Conservation (phyloP, 202 grass and related monocot species). For the Hordeum pubiflorum region DNA sequence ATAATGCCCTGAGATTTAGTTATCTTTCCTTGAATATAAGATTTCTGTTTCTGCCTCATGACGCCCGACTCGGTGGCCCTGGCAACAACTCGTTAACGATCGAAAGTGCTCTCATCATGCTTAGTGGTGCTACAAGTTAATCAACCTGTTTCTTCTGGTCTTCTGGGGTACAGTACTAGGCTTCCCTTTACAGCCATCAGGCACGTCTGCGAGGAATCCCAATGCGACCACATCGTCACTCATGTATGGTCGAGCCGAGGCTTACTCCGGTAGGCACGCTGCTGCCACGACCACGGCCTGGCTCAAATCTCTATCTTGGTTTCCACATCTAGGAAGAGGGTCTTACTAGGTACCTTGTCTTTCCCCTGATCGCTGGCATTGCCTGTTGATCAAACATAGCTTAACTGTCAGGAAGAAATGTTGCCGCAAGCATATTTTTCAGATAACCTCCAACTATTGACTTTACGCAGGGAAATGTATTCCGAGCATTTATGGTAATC, state of each 20-base stretch:
- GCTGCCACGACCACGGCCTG: slow-evolving; percentile 25
- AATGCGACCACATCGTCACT: slow-evolving; percentile 56
- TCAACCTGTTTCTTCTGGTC: slow-evolving; percentile 26
- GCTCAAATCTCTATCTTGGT: slow-evolving; percentile 49
- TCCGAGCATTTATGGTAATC: no score
- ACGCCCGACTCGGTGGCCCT: slow-evolving; percentile 59
- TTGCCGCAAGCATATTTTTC: background rate
- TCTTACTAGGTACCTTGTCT: slow-evolving; percentile 48
- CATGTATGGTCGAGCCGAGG: slow-evolving; percentile 52
- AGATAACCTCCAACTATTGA: background rate
- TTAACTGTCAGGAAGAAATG: slow-evolving; percentile 2
- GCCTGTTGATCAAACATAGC: slow-evolving; percentile 34
- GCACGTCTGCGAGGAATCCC: slow-evolving; percentile 36
- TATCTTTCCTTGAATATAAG: slow-evolving; percentile 20
- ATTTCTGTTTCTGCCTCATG: slow-evolving; percentile 36
- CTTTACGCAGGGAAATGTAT: background rate
- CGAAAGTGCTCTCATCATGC: slow-evolving; percentile 21
- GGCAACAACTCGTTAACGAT: slow-evolving; percentile 40
- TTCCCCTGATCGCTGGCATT: slow-evolving; percentile 47
- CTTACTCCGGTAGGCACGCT: slow-evolving; percentile 56
- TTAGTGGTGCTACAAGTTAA: background rate
- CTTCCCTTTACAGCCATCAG: slow-evolving; percentile 18
- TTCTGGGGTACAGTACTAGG: background rate
- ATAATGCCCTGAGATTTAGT: background rate
- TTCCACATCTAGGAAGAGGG: slow-evolving; percentile 49